Conservation (phyloP, 2,329 filamentous ascomycete genomes). For the Ambrosiella beaveri region DNA sequence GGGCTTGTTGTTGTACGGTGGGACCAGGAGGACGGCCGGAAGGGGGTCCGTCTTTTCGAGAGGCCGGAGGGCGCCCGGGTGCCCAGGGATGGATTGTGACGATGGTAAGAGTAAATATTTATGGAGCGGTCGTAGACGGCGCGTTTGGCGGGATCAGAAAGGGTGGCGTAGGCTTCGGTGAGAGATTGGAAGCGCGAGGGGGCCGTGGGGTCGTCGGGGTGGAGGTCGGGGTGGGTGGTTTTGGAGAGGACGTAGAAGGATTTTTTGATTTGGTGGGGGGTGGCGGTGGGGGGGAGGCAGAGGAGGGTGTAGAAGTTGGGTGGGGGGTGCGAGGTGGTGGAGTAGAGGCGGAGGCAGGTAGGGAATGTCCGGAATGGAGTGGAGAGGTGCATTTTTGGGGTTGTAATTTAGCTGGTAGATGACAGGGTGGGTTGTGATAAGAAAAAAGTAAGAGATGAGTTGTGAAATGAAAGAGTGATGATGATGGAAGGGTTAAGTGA, state of each 20-base stretch:
- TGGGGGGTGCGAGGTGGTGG: conserved; percentile 9
- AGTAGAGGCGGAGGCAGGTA: conserved; percentile 13
- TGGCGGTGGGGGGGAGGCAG: conserved; percentile 51
- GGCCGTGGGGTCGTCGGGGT: conserved; percentile 57
- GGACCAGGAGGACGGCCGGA: background rate
- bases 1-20: background rate
- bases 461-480: too few relatives aligned
- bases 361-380: background rate
- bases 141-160: conserved; percentile 58
- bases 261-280: conserved; percentile 70
- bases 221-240: conserved; percentile 79
- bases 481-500: too few relatives aligned
- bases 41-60: conserved; percentile 36
- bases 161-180: conserved; percentile 65
- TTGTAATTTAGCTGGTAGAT: background rate
- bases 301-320: conserved; percentile 69
- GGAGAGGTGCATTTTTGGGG: background rate
- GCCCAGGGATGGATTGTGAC: conserved; percentile 14
- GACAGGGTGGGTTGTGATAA: background rate
- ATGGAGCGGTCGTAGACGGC: conserved; percentile 63
- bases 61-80: conserved; percentile 53
- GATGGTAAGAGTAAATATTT: too few relatives aligned
- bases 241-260: conserved; percentile 88
- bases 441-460: background rate
- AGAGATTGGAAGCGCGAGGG: conserved; percentile 64